Percentiles rank a stretch among this genome's conserved stretches.
Evolutionary conservation across 148 eudicot genomes (phyloP).

Genomic region (Camellia lanceoleosa): DNA sequence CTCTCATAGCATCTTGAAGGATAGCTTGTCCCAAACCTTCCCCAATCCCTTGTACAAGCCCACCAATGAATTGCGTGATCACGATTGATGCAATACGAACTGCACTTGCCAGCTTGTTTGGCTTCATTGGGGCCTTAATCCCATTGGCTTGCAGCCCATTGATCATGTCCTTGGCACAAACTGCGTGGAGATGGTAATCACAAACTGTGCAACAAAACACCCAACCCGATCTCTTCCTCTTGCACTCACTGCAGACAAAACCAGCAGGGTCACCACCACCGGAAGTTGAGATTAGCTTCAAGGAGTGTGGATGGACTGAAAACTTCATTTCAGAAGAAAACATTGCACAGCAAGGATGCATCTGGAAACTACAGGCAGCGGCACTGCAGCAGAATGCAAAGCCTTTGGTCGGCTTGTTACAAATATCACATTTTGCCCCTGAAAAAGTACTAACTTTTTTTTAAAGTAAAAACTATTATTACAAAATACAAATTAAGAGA

Average conservation of each 20-base stretch:
- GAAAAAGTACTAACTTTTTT: neutral
- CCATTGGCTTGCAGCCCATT: slow-evolving; percentile 53
- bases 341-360: slow-evolving; percentile 90
- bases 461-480: neutral
- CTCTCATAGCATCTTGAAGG: slow-evolving; percentile 36
- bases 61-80: slow-evolving; percentile 46
- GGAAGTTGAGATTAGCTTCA: slow-evolving; percentile 48
- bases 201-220: slow-evolving; percentile 68
- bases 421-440: slow-evolving; percentile 67
- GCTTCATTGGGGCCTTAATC: slow-evolving; percentile 29
- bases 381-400: slow-evolving; percentile 61
- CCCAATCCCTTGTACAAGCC: slow-evolving; percentile 57
- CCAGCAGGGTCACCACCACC: neutral
- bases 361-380: slow-evolving; percentile 59
- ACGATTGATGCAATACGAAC: slow-evolving; percentile 49
- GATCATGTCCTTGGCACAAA: slow-evolving; percentile 54
- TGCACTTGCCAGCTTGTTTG: slow-evolving; percentile 37
- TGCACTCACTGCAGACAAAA: slow-evolving; percentile 61
- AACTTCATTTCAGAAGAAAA: slow-evolving; percentile 59
- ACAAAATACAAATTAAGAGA: neutral
- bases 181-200: slow-evolving; percentile 46
- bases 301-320: slow-evolving; percentile 56
- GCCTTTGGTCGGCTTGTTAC: slow-evolving; percentile 64
- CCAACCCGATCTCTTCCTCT: slow-evolving; percentile 59
- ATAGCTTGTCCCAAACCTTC: slow-evolving; percentile 61